Base-by-base conservation (phyloP, 768 basidiomycete species). In the Boletus rubescentipes region DNA sequence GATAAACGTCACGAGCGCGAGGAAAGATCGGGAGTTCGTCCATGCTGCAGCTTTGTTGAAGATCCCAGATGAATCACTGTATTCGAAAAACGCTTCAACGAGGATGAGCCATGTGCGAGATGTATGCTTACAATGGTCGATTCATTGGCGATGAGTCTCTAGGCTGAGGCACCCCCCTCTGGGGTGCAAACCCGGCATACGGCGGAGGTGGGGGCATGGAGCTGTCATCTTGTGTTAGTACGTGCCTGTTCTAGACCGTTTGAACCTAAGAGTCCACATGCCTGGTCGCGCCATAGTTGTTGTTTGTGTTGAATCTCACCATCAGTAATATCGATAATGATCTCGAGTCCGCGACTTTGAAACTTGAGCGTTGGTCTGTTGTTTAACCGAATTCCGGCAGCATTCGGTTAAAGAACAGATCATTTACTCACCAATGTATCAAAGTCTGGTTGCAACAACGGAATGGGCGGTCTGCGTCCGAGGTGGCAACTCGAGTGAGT, bases 241-340 rank as follows among this genome's bases (percentile, higher is more conserved):
- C 1, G 11, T 14, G 29, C 9, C 3, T 0, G 5, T 26, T 14
- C 6, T 8, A 35, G 16, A 18, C 8, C 5, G 14, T 5, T 16
- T 30, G 29, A 18, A 11, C 21, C 29, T 32, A 23, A 23, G 18
- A 20, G 20, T 4, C 20, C 16, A 10, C 36, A 55, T 45, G 42
- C 59, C 29, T 44, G 9, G 53, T 60, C 4, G 53, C 45, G 6
- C 59, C 59, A 9, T 61, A 56, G 32, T 44, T 35, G 45, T 26
- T 7, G 23, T 2, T 45, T 20, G 20, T 32, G 14, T 21, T 36
- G 15, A 0, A 2, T 5, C 57, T 37, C 18, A 37, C 30, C 56
- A 59, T 52, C 15, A 11, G 10, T 36, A n/a, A 2, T 11, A 26
- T 26, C 26, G 26, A 26, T 26, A 26, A 26, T 26, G 26, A 26